Percentiles rank a stretch among this genome's conserved stretches.
phyloP scores from a whole-genome alignment of 2,329 filamentous ascomycete genomes.

The Ilyonectria destructans region DNA sequence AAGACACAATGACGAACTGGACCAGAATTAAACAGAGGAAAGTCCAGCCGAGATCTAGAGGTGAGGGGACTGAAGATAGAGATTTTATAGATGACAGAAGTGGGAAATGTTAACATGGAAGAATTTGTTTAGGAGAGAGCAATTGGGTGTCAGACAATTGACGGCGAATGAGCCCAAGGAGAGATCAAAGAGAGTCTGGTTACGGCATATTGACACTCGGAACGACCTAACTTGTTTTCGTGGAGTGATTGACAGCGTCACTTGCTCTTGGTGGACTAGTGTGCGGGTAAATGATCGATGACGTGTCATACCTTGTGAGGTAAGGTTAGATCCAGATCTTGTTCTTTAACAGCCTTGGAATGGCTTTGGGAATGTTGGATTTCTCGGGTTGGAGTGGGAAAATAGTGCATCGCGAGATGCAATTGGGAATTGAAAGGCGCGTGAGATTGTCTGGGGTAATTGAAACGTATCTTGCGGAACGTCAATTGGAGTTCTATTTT shows the following conservation, averaged over 20 bases:
- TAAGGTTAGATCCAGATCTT: constrained; percentile 24
- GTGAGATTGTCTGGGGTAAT: too few species aligned
- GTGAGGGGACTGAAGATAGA: neutral
- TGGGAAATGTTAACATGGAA: neutral
- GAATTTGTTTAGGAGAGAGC: neutral
- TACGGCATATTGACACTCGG: neutral
- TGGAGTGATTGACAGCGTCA: neutral
- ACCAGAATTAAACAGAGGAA: too few species aligned
- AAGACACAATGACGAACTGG: too few species aligned
- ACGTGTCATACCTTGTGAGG: constrained; percentile 6
- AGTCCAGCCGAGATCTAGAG: neutral
- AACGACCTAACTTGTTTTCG: neutral
- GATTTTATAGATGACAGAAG: neutral
- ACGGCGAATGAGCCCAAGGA: neutral
- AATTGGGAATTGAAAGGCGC: neutral
- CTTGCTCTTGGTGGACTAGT: neutral
- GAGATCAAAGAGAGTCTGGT: neutral
- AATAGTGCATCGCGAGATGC: neutral
- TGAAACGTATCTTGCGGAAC: neutral
- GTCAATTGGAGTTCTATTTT: neutral
- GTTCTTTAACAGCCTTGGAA: neutral
- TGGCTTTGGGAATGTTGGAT: neutral
- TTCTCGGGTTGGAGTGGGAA: neutral
- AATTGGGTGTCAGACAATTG: neutral
- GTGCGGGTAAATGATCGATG: constrained; percentile 13